These are phyloP conservation scores for Oldenlandia corymbosa DNA, from an alignment of 257 asterid genomes.

Conservation along the genomic window DNA sequence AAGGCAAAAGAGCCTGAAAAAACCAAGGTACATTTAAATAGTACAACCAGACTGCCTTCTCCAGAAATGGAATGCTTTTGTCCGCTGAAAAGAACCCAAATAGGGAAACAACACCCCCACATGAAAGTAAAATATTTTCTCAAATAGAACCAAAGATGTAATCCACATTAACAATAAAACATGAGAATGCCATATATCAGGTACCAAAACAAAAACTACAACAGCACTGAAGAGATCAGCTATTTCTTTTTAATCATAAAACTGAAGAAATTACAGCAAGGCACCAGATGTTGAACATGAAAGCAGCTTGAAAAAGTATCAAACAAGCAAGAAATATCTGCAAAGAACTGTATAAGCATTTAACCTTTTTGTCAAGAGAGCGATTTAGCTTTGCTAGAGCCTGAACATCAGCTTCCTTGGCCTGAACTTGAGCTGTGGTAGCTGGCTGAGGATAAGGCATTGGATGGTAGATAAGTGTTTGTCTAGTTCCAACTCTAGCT, in stretches of 20 bases:
- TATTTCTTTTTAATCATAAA: no score
- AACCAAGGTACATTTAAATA: neutral
- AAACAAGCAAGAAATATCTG: neutral
- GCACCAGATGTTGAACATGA: neutral
- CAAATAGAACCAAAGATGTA: neutral
- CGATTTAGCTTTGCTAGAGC: slow-evolving; percentile 77
- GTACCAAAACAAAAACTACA: no score
- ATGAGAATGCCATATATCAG: no score
- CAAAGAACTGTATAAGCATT: neutral
- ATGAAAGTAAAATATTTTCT: no score
- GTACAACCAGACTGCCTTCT: neutral
- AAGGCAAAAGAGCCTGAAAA: neutral
- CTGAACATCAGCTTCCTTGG: slow-evolving; percentile 90
- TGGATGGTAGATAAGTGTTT: slow-evolving; percentile 34
- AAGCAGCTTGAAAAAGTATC: neutral
- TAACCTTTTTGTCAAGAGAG: slow-evolving; percentile 88
- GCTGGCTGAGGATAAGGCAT: slow-evolving; percentile 35
- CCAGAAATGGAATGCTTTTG: neutral
- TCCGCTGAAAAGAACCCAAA: neutral
- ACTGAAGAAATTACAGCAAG: neutral
- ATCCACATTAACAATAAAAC: no score
- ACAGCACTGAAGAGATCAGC: no score
- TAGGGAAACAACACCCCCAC: no score
- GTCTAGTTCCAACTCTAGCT: slow-evolving; percentile 32
- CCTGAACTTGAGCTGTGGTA: slow-evolving; percentile 47